Percentiles rank a stretch among this genome's conserved stretches.
phyloP scores from a whole-genome alignment of 495 filamentous ascomycete genomes.

The Neurospora intermedia region DNA sequence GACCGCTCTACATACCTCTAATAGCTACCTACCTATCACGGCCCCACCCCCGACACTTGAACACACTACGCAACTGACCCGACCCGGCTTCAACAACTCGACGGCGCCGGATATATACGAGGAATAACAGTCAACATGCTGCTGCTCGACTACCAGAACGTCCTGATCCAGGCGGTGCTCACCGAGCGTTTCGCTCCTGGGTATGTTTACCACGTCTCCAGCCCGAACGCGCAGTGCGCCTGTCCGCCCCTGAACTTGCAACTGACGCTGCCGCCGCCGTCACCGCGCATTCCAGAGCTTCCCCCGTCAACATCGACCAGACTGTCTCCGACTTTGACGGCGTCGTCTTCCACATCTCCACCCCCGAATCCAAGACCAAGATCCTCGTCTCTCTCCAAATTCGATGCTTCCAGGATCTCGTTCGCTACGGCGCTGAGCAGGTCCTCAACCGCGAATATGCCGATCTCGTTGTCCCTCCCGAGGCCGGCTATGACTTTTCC shows the following conservation, averaged over 20 bases:
- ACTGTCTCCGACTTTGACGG: slow-evolving; percentile 97
- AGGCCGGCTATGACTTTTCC: slow-evolving; percentile 91
- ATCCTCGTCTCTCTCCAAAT: slow-evolving; percentile 89
- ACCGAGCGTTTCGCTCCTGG: slow-evolving; percentile 81
- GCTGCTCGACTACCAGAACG: slow-evolving; percentile 98
- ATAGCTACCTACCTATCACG: neutral
- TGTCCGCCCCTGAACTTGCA: neutral
- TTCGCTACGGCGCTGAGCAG: slow-evolving; percentile 82
- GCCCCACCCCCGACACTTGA: neutral
- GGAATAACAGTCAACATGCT: slow-evolving; percentile 53
- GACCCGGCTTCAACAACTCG: neutral
- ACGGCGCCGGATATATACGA: neutral
- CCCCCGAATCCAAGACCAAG: slow-evolving; percentile 81
- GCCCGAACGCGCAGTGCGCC: slow-evolving; percentile 1
- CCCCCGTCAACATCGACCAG: slow-evolving; percentile 85
- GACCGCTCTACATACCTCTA: neutral
- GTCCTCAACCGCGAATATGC: slow-evolving; percentile 93
- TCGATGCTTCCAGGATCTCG: slow-evolving; percentile 85
- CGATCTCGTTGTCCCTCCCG: slow-evolving; percentile 74
- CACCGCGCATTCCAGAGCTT: slow-evolving; percentile 43
- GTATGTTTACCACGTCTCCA: slow-evolving; percentile 37
- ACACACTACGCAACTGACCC: slow-evolving; percentile 2
- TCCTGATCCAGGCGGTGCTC: slow-evolving; percentile 88
- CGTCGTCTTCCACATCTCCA: slow-evolving; percentile 95
- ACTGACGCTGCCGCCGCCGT: slow-evolving; percentile 7